These are phyloP conservation scores for Sanghuangporus weigelae DNA, from an alignment of 1,284 basidiomycete genomes.

Conservation along the genomic window DNA sequence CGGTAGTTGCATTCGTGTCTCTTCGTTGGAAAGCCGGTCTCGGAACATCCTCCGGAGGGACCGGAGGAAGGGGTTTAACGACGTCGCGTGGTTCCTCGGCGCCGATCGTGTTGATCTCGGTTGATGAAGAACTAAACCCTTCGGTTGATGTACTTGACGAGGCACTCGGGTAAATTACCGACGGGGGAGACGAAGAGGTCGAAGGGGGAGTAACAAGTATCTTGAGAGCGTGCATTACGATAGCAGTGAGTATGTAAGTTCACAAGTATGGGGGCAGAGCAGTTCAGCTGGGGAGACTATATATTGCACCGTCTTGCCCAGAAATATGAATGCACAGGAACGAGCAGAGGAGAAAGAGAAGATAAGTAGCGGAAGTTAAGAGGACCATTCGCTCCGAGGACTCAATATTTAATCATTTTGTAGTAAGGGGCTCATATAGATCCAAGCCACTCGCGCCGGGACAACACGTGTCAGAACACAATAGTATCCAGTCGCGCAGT, in stretches of 20 bases:
- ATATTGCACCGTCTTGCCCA: not conserved
- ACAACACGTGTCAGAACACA: not conserved
- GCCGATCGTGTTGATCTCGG: not conserved
- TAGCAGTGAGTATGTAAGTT: not conserved
- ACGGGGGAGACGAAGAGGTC: not conserved
- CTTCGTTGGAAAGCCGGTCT: not conserved
- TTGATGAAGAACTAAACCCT: not conserved
- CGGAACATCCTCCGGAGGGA: not conserved
- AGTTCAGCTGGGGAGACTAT: not conserved
- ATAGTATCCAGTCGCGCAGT: not conserved
- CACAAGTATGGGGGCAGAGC: not conserved
- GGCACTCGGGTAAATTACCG: not conserved
- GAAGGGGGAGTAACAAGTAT: not conserved
- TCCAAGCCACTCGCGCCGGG: not conserved
- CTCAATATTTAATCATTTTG: not conserved
- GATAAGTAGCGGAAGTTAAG: not conserved
- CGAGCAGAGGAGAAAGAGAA: not conserved
- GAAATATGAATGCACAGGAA: not conserved
- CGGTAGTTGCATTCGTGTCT: not conserved
- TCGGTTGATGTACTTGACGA: not conserved
- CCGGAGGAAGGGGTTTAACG: not conserved
- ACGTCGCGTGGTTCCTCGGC: not conserved
- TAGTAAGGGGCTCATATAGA: constrained; percentile 1
- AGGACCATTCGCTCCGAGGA: not conserved
- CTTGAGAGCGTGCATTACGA: not conserved